Base-by-base conservation (phyloP, 2,329 filamentous ascomycete species). In the Paraphoma chrysanthemicola region DNA sequence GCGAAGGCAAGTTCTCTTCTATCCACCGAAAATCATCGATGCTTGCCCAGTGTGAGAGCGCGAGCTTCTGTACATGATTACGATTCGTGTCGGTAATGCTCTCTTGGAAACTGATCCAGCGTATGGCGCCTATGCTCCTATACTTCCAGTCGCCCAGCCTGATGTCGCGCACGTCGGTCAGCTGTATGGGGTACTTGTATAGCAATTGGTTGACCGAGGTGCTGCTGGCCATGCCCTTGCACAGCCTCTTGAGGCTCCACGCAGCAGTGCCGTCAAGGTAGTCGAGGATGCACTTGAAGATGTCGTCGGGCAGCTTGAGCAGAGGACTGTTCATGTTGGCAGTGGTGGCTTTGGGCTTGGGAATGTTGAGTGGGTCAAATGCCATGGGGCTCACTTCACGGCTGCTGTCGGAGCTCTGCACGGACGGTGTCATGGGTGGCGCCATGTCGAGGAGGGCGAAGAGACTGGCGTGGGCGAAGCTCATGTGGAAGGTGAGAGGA, bases 21-120 rank as follows among this genome's bases (percentile, higher is more conserved):
- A 77, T 70, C 75, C 75, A 77, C 43, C 64, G 51, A 48, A 77
- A 76, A 57, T 77, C 75, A 36, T 64, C 69, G 31, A 75, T 67
- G 52, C 71, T 71, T 43, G 64, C 64, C 70, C 70, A 77, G 49
- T 77, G 75, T 9, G 69, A 73, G 57, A 77, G 55, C 42, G 75
- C 72, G 16, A 77, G 58, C 51, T 72, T 75, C 48, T 72, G 71
- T 8, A 77, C 71, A 30, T 69, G 67, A 44, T 50, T 44, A 5
- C 73, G 60, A 50, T 76, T 77, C 30, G 50, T 49, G 48, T 75
- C 67, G 53, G 66, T 70, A 61, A 76, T 70, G 51, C 68, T 73
- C 4, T 66, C 55, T 59, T 66, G 60, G 64, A 77, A 76, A 47
- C 45, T 59, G 28, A 59, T 48, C 75, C 75, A 77, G 14, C 71